Percentiles rank a stretch among this genome's conserved stretches.
These are phyloP conservation scores for Fusarium succisae DNA, from an alignment of 2,329 filamentous ascomycete genomes.

Conservation along the genomic window DNA sequence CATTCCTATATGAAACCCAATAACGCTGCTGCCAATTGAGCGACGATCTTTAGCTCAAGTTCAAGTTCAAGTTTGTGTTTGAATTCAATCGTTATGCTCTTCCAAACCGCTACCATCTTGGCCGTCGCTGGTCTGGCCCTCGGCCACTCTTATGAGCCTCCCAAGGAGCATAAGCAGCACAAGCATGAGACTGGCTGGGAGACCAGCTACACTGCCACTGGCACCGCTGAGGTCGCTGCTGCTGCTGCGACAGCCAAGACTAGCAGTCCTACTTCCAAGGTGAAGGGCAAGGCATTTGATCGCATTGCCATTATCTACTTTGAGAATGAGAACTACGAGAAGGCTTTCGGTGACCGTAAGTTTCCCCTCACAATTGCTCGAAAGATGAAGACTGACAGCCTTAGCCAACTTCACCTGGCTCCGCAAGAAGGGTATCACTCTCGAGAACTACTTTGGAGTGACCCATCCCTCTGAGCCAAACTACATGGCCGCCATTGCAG, in stretches of 20 bases:
- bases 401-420: conserved; percentile 44
- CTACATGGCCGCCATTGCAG: conserved; percentile 69
- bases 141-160: conserved; percentile 25
- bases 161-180: not conserved
- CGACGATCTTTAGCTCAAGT: no score
- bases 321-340: conserved; percentile 77
- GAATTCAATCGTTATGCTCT: conserved; percentile 18
- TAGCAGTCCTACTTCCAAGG: conserved; percentile 67
- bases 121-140: conserved; percentile 41
- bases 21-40: not conserved
- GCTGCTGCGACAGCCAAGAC: conserved; percentile 70
- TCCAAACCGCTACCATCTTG: conserved; percentile 35
- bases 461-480: conserved; percentile 76
- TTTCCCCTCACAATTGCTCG: not conserved
- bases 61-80: not conserved
- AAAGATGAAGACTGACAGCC: not conserved
- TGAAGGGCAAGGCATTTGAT: conserved; percentile 77
- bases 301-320: conserved; percentile 79
- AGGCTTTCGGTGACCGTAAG: conserved; percentile 70
- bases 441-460: conserved; percentile 57
- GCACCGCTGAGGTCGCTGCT: conserved; percentile 59
- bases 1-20: not conserved
- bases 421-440: conserved; percentile 43
- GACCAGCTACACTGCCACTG: conserved; percentile 61
- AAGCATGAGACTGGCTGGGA: conserved; percentile 44